Base-by-base conservation (phyloP, 495 filamentous ascomycete genomes). In the Neohortaea acidophila region DNA sequence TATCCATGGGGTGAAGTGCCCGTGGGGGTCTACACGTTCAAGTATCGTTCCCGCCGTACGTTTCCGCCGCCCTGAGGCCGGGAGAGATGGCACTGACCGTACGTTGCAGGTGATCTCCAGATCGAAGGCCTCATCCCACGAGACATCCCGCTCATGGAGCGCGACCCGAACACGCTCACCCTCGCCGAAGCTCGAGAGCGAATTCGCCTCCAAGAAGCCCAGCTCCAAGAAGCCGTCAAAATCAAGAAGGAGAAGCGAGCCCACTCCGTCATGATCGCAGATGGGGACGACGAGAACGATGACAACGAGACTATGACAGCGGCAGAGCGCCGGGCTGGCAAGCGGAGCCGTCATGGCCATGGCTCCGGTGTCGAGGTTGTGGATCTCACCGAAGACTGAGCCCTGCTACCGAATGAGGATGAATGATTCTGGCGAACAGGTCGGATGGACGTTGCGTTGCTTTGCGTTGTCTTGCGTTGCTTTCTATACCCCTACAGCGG, bases 91-190 rank as follows among this genome's bases (percentile, higher is more conserved):
- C 21, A 29, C 4, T 41, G 13, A 31, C 13, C 8, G 3, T 12
- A 4, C 17, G n/a, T n/a, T n/a, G 12, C 15, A 53, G 50, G 36
- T n/a, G 50, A 45, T n/a, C 50, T 50, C 8, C 43, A 53, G 25
- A 41, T 39, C 27, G 47, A 51, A 22, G 24, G 38, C 27, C 39
- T 50, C 29, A 44, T 50, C 32, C 39, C 47, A 20, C 47, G 50
- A 2, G 38, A 29, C 4, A 32, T 44, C 2, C 47, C 47, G n/a
- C 43, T 53, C 0, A 47, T 50, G 21, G 47, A 47, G 9, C 36
- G 47, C 12, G 41, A 39, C 23, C 28, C 39, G 13, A 42, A 45
- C 18, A 36, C 10, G 14, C 41, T 52, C 1, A 37, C 39, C 4
- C 17, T 20, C 2, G 45, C 42, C 10, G 45, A 49, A 30, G 31